Evolutionary conservation across 306 rosid genomes (phyloP).

Genomic region (Trichosanthes cucumerina): DNA sequence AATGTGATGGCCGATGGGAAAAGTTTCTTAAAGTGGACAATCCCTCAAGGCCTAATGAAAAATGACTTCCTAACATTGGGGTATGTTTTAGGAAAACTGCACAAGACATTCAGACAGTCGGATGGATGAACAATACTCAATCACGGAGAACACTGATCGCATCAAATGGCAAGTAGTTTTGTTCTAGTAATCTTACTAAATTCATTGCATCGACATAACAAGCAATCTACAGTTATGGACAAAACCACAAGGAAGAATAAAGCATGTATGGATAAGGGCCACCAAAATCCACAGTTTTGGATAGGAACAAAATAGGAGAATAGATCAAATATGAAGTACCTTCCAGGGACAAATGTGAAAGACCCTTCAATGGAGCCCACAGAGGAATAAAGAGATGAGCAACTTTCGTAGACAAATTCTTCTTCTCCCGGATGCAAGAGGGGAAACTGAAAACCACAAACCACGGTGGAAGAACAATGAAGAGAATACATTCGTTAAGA

Average conservation of each 20-base stretch:
- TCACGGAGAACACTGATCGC: background rate
- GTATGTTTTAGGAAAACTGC: background rate
- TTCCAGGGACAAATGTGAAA: constrained; percentile 88
- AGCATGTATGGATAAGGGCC: background rate
- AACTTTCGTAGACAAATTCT: constrained; percentile 82
- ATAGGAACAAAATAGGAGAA: background rate
- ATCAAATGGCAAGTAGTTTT: background rate
- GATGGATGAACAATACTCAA: background rate
- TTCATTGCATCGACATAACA: background rate
- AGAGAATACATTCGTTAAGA: background rate
- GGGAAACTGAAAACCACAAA: constrained; percentile 52
- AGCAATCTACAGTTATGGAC: background rate
- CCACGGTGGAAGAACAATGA: background rate
- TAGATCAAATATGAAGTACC: constrained; percentile 32
- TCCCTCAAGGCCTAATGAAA: background rate
- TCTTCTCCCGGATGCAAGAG: constrained; percentile 48
- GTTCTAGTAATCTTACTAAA: background rate
- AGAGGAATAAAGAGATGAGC: constrained; percentile 33
- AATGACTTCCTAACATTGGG: background rate
- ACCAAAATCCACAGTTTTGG: background rate
- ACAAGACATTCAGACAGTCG: background rate
- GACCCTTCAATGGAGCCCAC: constrained; percentile 80
- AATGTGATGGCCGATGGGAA: background rate
- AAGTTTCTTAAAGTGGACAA: background rate
- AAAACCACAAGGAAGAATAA: background rate